These are phyloP conservation scores for Dryas integrifolia DNA, from an alignment of 331 rosid species.

Conservation along the genomic window DNA sequence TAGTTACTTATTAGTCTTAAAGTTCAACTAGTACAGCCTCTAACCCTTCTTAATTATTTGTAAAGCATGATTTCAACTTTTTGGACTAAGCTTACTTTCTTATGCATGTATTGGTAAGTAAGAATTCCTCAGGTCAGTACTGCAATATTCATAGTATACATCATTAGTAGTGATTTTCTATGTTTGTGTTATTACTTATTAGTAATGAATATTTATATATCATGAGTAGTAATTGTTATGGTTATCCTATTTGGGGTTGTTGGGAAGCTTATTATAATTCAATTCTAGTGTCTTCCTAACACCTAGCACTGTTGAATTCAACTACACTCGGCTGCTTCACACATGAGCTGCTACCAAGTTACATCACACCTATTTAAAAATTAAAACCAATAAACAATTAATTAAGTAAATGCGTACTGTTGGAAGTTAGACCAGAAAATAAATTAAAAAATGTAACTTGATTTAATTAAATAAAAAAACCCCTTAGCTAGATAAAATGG, in stretches of 20 bases:
- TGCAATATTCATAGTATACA: background rate
- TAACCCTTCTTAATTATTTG: too few species aligned
- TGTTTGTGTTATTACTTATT: too few species aligned
- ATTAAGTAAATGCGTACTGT: conserved; percentile 23
- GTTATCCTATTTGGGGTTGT: conserved; percentile 32
- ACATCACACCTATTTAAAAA: conserved; percentile 35
- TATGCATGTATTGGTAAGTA: background rate
- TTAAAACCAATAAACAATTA: background rate
- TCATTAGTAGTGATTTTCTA: too few species aligned
- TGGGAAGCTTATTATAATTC: conserved; percentile 16
- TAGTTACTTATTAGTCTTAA: too few species aligned
- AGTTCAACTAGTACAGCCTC: too few species aligned
- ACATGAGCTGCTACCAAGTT: too few species aligned
- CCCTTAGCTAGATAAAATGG: background rate
- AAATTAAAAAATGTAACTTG: too few species aligned
- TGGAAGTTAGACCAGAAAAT: conserved; percentile 3
- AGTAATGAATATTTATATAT: conserved; percentile 5
- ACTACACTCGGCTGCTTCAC: background rate
- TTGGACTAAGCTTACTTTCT: background rate
- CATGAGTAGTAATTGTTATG: conserved; percentile 32
- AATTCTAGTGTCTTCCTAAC: conserved; percentile 37
- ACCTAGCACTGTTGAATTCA: conserved; percentile 43
- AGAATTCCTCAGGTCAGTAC: background rate
- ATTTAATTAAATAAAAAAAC: too few species aligned
- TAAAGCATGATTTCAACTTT: background rate